Evolutionary conservation across 208 protist species (phyloP).

Genomic region (Trypanosoma melophagium): DNA sequence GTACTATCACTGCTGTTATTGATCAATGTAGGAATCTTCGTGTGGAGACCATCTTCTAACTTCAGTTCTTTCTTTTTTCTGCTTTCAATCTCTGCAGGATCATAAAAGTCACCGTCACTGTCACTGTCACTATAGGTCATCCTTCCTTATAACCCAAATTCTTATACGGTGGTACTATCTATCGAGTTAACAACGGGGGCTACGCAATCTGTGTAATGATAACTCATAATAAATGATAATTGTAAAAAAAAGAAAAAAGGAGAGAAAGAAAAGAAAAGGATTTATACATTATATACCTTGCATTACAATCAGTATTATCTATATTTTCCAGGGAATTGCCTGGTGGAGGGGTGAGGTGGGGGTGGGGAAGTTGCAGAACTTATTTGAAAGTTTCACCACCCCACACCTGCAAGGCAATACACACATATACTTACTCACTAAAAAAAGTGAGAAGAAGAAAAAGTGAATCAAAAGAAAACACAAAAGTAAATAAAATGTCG

Average conservation of each 20-base stretch:
- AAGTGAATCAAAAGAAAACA: conserved; percentile 13
- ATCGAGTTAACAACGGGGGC: too few species aligned
- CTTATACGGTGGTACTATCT: too few species aligned
- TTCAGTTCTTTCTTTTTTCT: background rate
- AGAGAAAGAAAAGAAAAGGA: background rate
- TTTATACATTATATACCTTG: background rate
- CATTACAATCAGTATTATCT: background rate
- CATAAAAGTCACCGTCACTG: conserved; percentile 55
- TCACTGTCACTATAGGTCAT: conserved; percentile 29
- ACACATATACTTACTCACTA: too few species aligned
- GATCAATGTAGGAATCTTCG: too few species aligned
- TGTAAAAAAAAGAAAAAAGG: background rate
- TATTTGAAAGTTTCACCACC: too few species aligned
- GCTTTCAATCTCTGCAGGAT: conserved; percentile 42
- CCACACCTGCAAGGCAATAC: too few species aligned
- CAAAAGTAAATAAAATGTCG: conserved; percentile 8
- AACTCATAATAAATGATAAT: background rate
- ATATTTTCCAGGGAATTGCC: background rate
- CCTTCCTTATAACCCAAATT: too few species aligned
- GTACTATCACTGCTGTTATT: background rate
- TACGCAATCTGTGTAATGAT: too few species aligned
- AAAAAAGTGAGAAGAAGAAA: background rate
- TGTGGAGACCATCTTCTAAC: background rate
- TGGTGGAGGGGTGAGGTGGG: too few species aligned
- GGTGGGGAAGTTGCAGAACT: too few species aligned